Percentiles rank a stretch among this genome's conserved stretches.
phyloP scores from a whole-genome alignment of 2,329 filamentous ascomycete species.

The Knoxdaviesia capensis region DNA sequence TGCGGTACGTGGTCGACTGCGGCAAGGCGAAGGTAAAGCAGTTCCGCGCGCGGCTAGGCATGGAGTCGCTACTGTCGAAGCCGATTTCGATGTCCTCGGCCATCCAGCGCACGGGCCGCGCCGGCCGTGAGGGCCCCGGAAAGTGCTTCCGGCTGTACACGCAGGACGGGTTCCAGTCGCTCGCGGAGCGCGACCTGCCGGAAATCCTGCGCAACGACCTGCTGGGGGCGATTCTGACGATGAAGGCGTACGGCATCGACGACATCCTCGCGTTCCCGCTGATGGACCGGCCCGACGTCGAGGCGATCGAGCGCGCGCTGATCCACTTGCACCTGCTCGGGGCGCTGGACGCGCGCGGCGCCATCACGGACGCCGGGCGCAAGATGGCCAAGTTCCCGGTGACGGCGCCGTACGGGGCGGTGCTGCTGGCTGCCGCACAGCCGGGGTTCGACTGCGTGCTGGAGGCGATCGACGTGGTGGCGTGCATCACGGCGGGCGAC shows the following conservation, averaged over 20 bases:
- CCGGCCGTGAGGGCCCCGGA: slow-evolving; percentile 77
- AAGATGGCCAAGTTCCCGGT: slow-evolving; percentile 72
- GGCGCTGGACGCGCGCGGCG: slow-evolving; percentile 50
- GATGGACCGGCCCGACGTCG: slow-evolving; percentile 58
- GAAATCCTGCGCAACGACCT: slow-evolving; percentile 87
- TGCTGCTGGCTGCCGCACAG: slow-evolving; percentile 59
- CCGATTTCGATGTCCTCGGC: slow-evolving; percentile 87
- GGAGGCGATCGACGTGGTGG: slow-evolving; percentile 70
- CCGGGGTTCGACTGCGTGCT: slow-evolving; percentile 52
- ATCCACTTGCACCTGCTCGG: slow-evolving; percentile 62
- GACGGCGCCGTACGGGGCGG: slow-evolving; percentile 59
- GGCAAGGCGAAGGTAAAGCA: slow-evolving; percentile 92
- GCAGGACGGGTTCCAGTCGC: slow-evolving; percentile 46
- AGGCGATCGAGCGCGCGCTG: slow-evolving; percentile 64
- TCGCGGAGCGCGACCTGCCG: slow-evolving; percentile 59
- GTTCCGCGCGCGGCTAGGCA: slow-evolving; percentile 62
- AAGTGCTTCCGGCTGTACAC: slow-evolving; percentile 86
- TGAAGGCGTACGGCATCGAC: slow-evolving; percentile 78
- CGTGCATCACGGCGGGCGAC: slow-evolving; percentile 40
- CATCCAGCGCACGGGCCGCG: slow-evolving; percentile 77
- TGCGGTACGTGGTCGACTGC: slow-evolving; percentile 77
- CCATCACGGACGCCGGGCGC: slow-evolving; percentile 52
- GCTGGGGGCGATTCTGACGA: slow-evolving; percentile 66
- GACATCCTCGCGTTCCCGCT: slow-evolving; percentile 71
- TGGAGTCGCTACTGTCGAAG: slow-evolving; percentile 80